Conservation (phyloP, 1,284 basidiomycete species). For the Meira miltonrushii region DNA sequence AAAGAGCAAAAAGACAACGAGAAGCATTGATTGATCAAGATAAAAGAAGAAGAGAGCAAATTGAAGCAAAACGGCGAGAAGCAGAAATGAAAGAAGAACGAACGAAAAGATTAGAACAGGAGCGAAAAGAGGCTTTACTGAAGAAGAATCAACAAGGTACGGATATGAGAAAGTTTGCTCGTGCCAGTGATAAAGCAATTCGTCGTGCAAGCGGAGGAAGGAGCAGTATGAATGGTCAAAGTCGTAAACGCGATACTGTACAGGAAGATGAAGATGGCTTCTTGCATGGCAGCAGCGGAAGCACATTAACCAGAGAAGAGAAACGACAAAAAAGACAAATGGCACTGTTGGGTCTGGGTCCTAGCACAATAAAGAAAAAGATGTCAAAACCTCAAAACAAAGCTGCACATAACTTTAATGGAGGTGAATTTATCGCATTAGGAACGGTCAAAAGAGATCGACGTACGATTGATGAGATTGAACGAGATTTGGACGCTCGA, state of each 20-base stretch:
- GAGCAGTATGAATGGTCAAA: neutral
- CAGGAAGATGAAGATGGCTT: neutral
- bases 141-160: neutral
- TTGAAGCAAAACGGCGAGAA: no score
- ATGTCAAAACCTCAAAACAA: neutral
- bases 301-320: slow-evolving; percentile 30
- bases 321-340: slow-evolving; percentile 26
- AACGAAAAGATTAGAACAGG: neutral
- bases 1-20: neutral
- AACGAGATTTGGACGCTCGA: slow-evolving; percentile 21
- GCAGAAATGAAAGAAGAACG: slow-evolving; percentile 1
- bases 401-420: slow-evolving; percentile 12
- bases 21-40: neutral
- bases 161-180: slow-evolving; percentile 2
- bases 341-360: slow-evolving; percentile 24
- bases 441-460: slow-evolving; percentile 30
- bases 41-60: neutral
- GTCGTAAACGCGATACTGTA: neutral
- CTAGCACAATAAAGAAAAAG: slow-evolving; percentile 10
- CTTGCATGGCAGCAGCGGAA: neutral
- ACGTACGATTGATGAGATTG: slow-evolving; percentile 37
- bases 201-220: slow-evolving; percentile 6
- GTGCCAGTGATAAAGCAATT: neutral
- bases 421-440: slow-evolving; percentile 22
- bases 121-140: neutral